Conservation (phyloP, 352 stramenopile species). For the Poterioochromonas sp. region DNA sequence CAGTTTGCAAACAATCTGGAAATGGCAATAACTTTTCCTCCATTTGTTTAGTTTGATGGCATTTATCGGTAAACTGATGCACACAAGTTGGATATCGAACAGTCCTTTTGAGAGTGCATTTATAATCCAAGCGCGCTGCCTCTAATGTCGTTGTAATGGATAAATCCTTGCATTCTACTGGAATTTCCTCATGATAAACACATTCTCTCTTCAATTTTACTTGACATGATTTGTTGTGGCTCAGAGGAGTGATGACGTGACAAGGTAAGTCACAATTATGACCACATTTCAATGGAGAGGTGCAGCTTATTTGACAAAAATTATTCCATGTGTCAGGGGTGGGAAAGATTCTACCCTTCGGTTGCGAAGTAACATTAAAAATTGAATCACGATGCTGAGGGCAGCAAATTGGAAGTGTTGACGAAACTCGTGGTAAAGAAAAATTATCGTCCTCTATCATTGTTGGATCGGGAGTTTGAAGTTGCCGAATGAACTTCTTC, state of each 20-base stretch:
- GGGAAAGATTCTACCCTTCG: neutral
- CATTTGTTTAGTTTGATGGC: slow-evolving; percentile 4
- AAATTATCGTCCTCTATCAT: neutral
- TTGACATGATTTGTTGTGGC: neutral
- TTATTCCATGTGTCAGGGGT: slow-evolving; percentile 11
- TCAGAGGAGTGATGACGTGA: neutral
- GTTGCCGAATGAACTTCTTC: neutral
- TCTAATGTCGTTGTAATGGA: neutral
- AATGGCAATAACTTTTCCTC: neutral
- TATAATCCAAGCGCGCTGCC: neutral
- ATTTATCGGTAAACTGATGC: neutral
- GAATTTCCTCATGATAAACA: neutral
- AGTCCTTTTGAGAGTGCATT: neutral
- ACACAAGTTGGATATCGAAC: neutral
- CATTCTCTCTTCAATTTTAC: neutral
- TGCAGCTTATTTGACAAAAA: slow-evolving; percentile 6
- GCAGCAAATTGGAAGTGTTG: slow-evolving; percentile 17
- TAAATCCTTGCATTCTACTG: neutral
- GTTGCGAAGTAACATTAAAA: neutral
- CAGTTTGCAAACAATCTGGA: neutral
- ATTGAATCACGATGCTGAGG: neutral
- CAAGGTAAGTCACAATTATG: slow-evolving; percentile 3
- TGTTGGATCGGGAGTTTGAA: neutral
- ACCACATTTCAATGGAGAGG: neutral
- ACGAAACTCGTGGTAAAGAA: neutral